Evolutionary conservation across 805 yeast species (phyloP).

Genomic region (Yarrowia hollandica): DNA sequence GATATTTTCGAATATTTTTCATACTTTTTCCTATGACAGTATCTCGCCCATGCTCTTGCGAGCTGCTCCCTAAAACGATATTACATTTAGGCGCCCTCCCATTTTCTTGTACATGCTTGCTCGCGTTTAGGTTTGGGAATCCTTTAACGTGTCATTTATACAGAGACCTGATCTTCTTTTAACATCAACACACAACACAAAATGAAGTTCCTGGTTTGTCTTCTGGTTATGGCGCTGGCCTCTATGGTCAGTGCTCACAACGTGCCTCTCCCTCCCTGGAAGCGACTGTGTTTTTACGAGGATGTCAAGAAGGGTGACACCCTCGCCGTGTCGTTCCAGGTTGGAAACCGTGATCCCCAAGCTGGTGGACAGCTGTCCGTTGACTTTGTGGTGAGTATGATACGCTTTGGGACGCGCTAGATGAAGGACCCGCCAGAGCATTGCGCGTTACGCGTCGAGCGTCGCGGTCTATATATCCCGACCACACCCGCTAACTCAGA

Average conservation of each 20-base stretch:
- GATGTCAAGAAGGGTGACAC: slow-evolving; percentile 79
- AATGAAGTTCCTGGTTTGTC: slow-evolving; percentile 25
- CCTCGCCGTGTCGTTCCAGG: slow-evolving; percentile 85
- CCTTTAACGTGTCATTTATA: slow-evolving; percentile 25
- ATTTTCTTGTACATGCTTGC: neutral
- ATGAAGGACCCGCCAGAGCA: too few species aligned
- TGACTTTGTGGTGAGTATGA: slow-evolving; percentile 55
- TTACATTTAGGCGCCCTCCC: too few species aligned
- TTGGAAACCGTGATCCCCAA: slow-evolving; percentile 73
- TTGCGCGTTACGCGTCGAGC: too few species aligned
- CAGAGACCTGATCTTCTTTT: neutral
- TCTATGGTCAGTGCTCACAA: slow-evolving; percentile 60
- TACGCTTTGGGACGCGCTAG: neutral
- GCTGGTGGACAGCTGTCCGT: slow-evolving; percentile 43
- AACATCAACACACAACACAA: slow-evolving; percentile 12
- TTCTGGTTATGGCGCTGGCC: slow-evolving; percentile 29
- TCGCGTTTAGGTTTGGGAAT: slow-evolving; percentile 21
- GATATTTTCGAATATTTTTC: too few species aligned
- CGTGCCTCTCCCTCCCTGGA: slow-evolving; percentile 76
- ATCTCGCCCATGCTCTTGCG: too few species aligned
- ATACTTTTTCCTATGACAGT: too few species aligned
- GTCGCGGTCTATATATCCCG: too few species aligned
- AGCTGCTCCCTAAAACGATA: too few species aligned
- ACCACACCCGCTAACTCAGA: slow-evolving; percentile 28
- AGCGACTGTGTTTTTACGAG: slow-evolving; percentile 87